Conservation (phyloP, 2,329 filamentous ascomycete species). For the Myriosclerotinia curreyana region DNA sequence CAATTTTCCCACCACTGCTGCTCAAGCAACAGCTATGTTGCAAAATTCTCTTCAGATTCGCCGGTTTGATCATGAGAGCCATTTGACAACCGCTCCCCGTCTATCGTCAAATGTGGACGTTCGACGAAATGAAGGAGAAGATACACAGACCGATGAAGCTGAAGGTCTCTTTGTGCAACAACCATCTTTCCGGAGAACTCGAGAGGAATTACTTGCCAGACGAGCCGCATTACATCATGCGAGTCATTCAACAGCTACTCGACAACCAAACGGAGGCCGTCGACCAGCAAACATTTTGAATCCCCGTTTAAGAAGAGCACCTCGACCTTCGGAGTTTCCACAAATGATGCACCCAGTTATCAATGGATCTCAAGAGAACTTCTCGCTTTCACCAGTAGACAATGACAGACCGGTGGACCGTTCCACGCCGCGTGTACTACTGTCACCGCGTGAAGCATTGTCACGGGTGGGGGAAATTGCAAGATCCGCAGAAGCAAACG, state of each 20-base stretch:
- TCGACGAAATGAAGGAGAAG: not conserved
- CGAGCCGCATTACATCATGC: not conserved
- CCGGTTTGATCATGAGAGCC: no score
- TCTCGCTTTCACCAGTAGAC: not conserved
- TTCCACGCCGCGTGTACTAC: no score
- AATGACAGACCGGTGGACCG: not conserved
- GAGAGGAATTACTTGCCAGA: not conserved
- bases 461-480: not conserved
- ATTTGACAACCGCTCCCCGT: not conserved
- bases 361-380: not conserved
- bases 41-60: no score
- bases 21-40: not conserved
- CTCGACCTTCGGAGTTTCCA: not conserved
- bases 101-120: not conserved
- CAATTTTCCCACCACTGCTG: no score
- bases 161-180: not conserved
- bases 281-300: no score
- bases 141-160: not conserved
- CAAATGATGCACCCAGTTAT: not conserved
- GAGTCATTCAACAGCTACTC: no score
- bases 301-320: no score
- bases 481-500: not conserved
- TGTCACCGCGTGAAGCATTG: not conserved
- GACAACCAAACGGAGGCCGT: no score
- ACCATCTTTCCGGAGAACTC: not conserved